phyloP scores from a whole-genome alignment of 2,329 filamentous ascomycete genomes.

The Phymatotrichopsis omnivora region DNA sequence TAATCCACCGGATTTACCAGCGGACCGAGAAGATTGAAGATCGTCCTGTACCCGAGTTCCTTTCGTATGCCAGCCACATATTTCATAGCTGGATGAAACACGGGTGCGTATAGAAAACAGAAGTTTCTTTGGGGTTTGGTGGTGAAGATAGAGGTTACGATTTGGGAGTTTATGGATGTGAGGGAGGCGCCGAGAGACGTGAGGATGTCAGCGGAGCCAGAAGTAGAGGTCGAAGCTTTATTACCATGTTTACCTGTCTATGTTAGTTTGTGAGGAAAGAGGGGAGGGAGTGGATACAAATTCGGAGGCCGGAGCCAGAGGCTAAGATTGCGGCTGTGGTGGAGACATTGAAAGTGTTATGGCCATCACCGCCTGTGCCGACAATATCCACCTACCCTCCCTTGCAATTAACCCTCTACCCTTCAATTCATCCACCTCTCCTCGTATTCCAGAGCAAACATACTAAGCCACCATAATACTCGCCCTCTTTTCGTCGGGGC shows the following conservation, averaged over 20 bases:
- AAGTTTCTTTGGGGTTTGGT: constrained; percentile 58
- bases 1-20: constrained; percentile 83
- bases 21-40: constrained; percentile 94
- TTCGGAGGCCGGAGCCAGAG: constrained; percentile 52
- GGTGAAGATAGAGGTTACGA: constrained; percentile 60
- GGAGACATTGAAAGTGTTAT: constrained; percentile 97
- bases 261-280: background rate
- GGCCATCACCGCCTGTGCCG: constrained; percentile 88
- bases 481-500: constrained; percentile 60
- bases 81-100: constrained; percentile 92
- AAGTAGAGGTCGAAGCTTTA: constrained; percentile 87
- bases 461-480: constrained; percentile 75
- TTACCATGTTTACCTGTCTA: constrained; percentile 95
- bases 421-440: background rate
- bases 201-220: constrained; percentile 86
- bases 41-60: constrained; percentile 85
- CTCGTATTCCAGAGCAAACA: constrained; percentile 35
- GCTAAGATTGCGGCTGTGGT: constrained; percentile 90
- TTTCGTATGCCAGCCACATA: constrained; percentile 76
- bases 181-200: constrained; percentile 65
- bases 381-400: constrained; percentile 70
- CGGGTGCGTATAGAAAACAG: constrained; percentile 87
- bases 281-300: constrained; percentile 10
- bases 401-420: constrained; percentile 10
- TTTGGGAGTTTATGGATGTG: constrained; percentile 59